Base-by-base conservation (phyloP, 768 basidiomycete genomes). In the Pulveroboletus sp. region DNA sequence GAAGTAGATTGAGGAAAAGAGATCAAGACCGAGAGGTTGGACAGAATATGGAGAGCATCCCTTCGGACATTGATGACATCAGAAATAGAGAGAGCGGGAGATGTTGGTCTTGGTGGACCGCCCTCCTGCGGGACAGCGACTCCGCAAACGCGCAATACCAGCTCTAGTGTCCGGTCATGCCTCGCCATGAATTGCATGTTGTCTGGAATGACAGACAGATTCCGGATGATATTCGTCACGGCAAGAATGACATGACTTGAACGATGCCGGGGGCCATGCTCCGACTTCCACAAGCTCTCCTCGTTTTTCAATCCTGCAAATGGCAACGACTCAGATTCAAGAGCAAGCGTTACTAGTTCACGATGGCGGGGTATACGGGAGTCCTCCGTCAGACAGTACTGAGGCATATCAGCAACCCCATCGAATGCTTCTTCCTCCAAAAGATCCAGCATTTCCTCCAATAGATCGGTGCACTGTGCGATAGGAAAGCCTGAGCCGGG, bases 371-470 rank as follows among this genome's bases (percentile, higher is more conserved):
- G 65, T 58, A 86, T 73, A 36, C 55, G 66, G 36, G 68, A 55
- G 54, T 69, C 61, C 28, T 68, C 61, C 42, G 48, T 49, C 49
- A 68, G 43, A 51, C 52, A 49, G 47, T 63, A 62, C 31, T 66
- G 66, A 5, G 58, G 54, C 14, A 45, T 46, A 43, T 65, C 59
- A 36, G 69, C 64, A 51, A 78, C 77, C 30, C 69, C 71, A 15
- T 75, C 79, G 59, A 94, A 93, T 5, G 87, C 87, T 41, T 78
- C 69, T 49, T 95, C 92, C 64, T 93, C 86, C 39, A 95, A 68
- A 40, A 99, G 73, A 56, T 96, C 94, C 42, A 97, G 70, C 26
- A 91, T 67, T 59, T 97, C 94, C 46, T 91, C 86, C 51, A 93
- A 74, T 33, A 98, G 76, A 54, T 95, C 93, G 5, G 74, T 72